These are phyloP conservation scores for Pichia kudriavzevii DNA, from an alignment of 1,139 yeast genomes.

Conservation along the genomic window DNA sequence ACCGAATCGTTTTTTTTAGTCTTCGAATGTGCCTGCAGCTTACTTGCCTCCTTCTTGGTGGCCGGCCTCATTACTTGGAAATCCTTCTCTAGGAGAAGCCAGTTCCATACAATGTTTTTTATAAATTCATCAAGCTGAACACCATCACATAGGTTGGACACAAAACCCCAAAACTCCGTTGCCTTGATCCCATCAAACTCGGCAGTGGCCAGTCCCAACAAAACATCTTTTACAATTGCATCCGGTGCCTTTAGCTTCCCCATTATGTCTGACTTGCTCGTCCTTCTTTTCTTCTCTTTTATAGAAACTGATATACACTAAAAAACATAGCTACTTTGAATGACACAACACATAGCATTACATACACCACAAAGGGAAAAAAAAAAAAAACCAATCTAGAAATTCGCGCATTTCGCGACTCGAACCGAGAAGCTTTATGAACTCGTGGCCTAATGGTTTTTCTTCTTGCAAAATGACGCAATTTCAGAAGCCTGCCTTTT, in stretches of 20 bases:
- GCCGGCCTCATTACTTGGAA: slow-evolving; percentile 4
- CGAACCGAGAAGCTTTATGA: no score
- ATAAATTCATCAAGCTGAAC: slow-evolving; percentile 25
- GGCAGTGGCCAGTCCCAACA: slow-evolving; percentile 28
- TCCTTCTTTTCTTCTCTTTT: background rate
- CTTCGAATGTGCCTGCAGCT: background rate
- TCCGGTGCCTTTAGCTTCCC: background rate
- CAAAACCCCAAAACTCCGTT: slow-evolving; percentile 28
- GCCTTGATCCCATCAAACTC: slow-evolving; percentile 28
- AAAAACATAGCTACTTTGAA: no score
- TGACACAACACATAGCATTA: no score
- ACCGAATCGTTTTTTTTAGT: background rate
- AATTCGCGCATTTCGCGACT: no score
- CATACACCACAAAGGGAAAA: no score
- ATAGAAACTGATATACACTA: no score
- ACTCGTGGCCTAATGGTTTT: no score
- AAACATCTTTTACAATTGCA: slow-evolving; percentile 23
- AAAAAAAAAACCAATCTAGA: no score
- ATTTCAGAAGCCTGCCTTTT: slow-evolving; percentile 33
- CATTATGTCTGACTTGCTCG: background rate
- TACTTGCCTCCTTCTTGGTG: background rate
- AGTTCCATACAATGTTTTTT: slow-evolving; percentile 28
- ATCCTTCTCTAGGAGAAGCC: slow-evolving; percentile 26
- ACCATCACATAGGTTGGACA: slow-evolving; percentile 12
- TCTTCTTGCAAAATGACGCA: no score